Percentiles rank a stretch among this genome's conserved stretches.
Evolutionary conservation across 306 rosid genomes (phyloP).

Genomic region (Hippophae rhamnoides): DNA sequence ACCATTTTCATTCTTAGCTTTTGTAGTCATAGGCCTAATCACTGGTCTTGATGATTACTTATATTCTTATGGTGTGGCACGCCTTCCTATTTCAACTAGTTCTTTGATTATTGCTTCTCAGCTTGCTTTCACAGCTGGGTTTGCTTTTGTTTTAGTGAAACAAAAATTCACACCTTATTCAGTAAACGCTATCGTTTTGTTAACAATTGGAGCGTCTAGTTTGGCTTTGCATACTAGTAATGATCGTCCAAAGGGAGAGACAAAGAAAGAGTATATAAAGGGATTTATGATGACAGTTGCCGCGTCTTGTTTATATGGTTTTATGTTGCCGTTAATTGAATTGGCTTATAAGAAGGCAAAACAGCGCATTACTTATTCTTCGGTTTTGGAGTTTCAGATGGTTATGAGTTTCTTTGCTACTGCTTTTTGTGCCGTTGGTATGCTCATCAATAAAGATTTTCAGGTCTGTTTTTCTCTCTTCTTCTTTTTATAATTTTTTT

Average conservation of each 20-base stretch:
- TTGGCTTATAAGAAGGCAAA: constrained; percentile 44
- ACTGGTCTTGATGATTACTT: constrained; percentile 58
- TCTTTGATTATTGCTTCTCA: constrained; percentile 50
- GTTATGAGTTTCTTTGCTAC: constrained; percentile 64
- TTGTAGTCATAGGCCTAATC: constrained; percentile 39
- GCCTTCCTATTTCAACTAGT: constrained; percentile 58
- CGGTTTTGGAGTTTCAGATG: constrained; percentile 76
- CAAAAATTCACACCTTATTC: constrained; percentile 61
- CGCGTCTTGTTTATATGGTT: constrained; percentile 63
- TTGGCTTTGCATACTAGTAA: constrained; percentile 48
- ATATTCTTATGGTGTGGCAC: constrained; percentile 54
- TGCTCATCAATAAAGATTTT: constrained; percentile 70
- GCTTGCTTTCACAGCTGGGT: constrained; percentile 61
- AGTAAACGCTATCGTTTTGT: constrained; percentile 44
- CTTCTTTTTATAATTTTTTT: no score
- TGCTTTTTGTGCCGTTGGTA: constrained; percentile 55
- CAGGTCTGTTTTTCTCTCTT: constrained; percentile 27
- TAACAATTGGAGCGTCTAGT: constrained; percentile 52
- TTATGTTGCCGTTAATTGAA: constrained; percentile 65
- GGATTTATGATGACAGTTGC: constrained; percentile 73
- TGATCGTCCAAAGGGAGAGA: constrained; percentile 63
- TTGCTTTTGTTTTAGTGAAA: constrained; percentile 38
- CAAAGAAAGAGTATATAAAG: constrained; percentile 29
- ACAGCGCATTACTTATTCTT: constrained; percentile 45
- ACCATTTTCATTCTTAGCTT: constrained; percentile 27